Evolutionary conservation across 345 rosid genomes (phyloP), one percentile per base, ranked within the genome.

Genomic region (Corymbia maculata): DNA sequence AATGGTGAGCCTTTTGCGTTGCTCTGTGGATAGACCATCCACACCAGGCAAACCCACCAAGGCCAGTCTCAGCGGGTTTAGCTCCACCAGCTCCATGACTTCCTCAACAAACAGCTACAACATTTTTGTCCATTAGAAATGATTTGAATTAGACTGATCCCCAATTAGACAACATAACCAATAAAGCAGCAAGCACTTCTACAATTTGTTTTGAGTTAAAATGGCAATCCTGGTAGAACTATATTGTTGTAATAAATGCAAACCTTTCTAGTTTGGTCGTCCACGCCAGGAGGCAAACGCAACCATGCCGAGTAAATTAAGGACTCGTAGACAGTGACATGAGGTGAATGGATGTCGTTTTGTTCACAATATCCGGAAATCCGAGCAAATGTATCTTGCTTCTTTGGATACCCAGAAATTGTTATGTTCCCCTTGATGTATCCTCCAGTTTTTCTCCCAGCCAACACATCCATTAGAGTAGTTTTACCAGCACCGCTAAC

Each of bases 11-110:
- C 99, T 92, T 89, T 97, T 97, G 61, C 99, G 93, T 79, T 97
- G 98, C 92, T 97, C 99, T 0, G 96, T 95, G 36, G 99, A 96
- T n/a, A 96, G 90, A 85, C 99, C 99, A 89, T 87, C 95, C 87
- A 93, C 94, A 28, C 99, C 97, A 26, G 99, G 97, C 88, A 97
- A 90, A 44, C 99, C 99, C 30, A 97, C 98, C 21, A 94, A 88
- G 32, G 98, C 94, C 19, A 94, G 75, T 90, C 94, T 91, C 87
- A 96, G 68, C 1, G 96, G 91, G 9, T 91, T 92, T 75, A 97
- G 88, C 85, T 97, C 99, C 90, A 97, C 98, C 49, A 97, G 97
- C 87, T 95, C 97, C 98, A 97, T 96, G 59, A 97, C 98, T 93
- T 97, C 96, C 86, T 97, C 96, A 66, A 97, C 93, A 70, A 96